Conservation (phyloP, 2,329 filamentous ascomycete genomes). For the Periglandula ipomoeae region DNA sequence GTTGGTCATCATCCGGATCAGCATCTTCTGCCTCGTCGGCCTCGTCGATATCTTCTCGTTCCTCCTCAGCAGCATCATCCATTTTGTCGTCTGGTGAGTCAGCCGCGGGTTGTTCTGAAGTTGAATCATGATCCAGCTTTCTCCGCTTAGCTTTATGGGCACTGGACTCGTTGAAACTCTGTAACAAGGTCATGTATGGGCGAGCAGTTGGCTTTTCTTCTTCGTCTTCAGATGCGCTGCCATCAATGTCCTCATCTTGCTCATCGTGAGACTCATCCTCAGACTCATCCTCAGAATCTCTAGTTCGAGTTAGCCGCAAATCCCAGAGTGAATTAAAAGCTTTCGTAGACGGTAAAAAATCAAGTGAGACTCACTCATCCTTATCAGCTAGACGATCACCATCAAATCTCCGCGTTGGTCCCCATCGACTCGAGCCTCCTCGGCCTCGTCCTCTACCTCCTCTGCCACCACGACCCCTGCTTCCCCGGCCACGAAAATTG, state of each 20-base stretch:
- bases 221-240: conserved; percentile 35
- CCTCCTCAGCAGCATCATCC: conserved; percentile 32
- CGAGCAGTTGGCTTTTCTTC: conserved; percentile 30
- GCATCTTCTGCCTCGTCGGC: conserved; percentile 15
- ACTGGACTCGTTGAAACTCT: conserved; percentile 41
- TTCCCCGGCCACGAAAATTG: conserved; percentile 22
- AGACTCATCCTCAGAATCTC: conserved; percentile 10
- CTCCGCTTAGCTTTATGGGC: conserved; percentile 45
- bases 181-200: conserved; percentile 49
- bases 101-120: conserved; percentile 15
- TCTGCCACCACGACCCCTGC: conserved; percentile 17
- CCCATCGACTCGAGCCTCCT: conserved; percentile 26
- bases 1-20: conserved; percentile 8
- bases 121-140: conserved; percentile 38
- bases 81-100: not conserved
- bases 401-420: conserved; percentile 28
- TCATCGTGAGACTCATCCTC: conserved; percentile 18
- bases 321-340: not conserved
- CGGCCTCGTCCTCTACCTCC: conserved; percentile 18
- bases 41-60: conserved; percentile 15
- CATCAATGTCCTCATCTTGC: conserved; percentile 28
- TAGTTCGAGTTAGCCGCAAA: conserved; percentile 2
- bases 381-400: conserved; percentile 25
- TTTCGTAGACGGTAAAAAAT: not conserved
- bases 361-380: conserved; percentile 24